A percentile compares a stretch with the other conserved stretches of the same genome.
Evolutionary conservation across 1,284 basidiomycete species (phyloP).

Genomic region (Chalciporus sp.): DNA sequence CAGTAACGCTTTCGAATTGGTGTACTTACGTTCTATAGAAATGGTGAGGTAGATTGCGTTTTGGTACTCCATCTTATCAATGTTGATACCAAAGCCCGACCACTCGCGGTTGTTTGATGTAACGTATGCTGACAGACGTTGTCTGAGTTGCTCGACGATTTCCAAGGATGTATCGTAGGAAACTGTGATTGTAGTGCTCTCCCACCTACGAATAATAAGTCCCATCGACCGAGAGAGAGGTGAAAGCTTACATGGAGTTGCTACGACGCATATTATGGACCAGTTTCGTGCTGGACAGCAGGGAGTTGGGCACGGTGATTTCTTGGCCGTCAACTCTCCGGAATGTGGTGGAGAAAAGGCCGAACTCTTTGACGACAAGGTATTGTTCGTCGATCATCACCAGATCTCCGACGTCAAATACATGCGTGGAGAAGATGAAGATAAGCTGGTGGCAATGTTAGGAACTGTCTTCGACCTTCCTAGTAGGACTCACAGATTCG

Average conservation of each 20-base stretch:
- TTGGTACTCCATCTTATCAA: conserved; percentile 78
- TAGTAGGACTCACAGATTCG: conserved; percentile 58
- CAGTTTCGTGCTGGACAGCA: conserved; percentile 73
- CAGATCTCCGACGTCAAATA: conserved; percentile 78
- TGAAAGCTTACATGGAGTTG: conserved; percentile 61
- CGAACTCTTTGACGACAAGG: conserved; percentile 68
- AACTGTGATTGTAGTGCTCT: conserved; percentile 66
- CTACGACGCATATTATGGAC: conserved; percentile 80
- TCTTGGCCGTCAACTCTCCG: conserved; percentile 79
- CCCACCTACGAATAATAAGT: conserved; percentile 59
- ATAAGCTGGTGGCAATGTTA: conserved; percentile 50
- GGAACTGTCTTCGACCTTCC: neutral
- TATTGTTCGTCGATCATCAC: conserved; percentile 69
- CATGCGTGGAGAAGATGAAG: conserved; percentile 84
- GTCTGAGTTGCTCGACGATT: conserved; percentile 66
- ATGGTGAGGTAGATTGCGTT: conserved; percentile 70
- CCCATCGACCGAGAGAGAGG: conserved; percentile 4
- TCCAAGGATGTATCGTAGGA: conserved; percentile 70
- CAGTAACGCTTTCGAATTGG: neutral
- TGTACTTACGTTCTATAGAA: conserved; percentile 72
- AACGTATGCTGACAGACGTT: conserved; percentile 63
- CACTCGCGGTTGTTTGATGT: conserved; percentile 73
- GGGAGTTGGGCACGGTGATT: conserved; percentile 78
- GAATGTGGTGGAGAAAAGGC: conserved; percentile 82
- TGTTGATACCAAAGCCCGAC: conserved; percentile 62